phyloP scores from a whole-genome alignment of 805 yeast genomes.

The Zygotorulaspora florentina region DNA sequence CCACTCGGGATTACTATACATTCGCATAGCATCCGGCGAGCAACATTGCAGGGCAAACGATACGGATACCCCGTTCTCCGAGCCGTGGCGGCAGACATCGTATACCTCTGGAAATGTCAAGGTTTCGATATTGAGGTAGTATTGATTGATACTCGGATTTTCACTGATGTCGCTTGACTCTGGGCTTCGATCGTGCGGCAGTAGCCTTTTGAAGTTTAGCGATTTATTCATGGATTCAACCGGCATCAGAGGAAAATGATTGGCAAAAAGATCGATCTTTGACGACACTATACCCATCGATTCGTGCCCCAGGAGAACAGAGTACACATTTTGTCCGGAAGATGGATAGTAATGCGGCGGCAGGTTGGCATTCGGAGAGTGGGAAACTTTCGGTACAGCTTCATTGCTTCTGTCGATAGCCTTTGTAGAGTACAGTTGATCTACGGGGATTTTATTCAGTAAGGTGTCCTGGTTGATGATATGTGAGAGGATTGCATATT shows the following conservation, averaged over 20 bases:
- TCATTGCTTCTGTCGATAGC: conserved; percentile 2
- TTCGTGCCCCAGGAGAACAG: conserved; percentile 27
- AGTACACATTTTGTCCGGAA: conserved; percentile 22
- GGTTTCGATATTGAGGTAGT: conserved; percentile 51
- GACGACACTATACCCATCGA: conserved; percentile 26
- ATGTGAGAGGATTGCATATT: conserved; percentile 63
- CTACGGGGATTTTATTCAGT: conserved; percentile 26
- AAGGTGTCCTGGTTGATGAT: conserved; percentile 46
- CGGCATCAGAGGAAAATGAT: conserved; percentile 33
- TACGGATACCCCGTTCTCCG: conserved; percentile 8
- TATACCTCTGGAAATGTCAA: conserved; percentile 58
- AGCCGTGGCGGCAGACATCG: conserved; percentile 16
- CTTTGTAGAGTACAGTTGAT: conserved; percentile 18
- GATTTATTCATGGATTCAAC: conserved; percentile 18
- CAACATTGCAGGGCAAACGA: conserved; percentile 28
- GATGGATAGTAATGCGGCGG: conserved; percentile 21
- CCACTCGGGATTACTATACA: conserved; percentile 28
- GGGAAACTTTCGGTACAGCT: conserved; percentile 1
- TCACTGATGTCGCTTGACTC: conserved; percentile 12
- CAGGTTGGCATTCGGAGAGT: conserved; percentile 10
- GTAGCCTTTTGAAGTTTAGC: conserved; percentile 22
- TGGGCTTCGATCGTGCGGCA: conserved; percentile 15
- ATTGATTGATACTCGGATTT: conserved; percentile 55
- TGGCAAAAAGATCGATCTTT: conserved; percentile 25
- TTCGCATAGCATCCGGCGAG: conserved; percentile 19